A percentile compares a stretch with the other conserved stretches of the same genome.
Conservation (phyloP, 345 rosid genomes). For the Eucalyptus sp. region DNA sequence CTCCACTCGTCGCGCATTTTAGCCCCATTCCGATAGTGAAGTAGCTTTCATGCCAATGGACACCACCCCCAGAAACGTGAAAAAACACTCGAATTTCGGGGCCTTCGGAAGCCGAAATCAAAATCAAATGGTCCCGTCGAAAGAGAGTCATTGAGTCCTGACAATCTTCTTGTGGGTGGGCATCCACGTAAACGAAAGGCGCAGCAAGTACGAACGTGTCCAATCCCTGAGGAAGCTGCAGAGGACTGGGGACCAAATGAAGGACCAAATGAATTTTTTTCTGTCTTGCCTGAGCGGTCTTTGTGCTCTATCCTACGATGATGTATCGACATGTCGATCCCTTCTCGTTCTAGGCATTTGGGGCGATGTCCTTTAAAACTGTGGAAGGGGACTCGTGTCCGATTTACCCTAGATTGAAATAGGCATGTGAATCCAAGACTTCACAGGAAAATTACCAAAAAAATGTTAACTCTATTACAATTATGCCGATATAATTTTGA, state of each 20-base stretch:
- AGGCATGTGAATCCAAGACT: background rate
- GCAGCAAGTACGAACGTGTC: background rate
- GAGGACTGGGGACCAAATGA: background rate
- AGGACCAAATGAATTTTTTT: background rate
- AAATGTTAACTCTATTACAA: fast-evolving
- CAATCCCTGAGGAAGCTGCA: background rate
- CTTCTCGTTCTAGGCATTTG: background rate
- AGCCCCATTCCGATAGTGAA: background rate
- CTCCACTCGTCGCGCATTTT: background rate
- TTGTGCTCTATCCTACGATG: background rate
- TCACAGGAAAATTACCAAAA: too few species aligned
- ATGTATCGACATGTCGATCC: background rate
- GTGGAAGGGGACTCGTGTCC: background rate
- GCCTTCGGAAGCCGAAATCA: background rate
- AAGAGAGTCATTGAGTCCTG: background rate
- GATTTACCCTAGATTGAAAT: background rate
- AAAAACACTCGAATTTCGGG: background rate
- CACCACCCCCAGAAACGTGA: background rate
- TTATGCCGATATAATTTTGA: fast-evolving
- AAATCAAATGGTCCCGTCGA: background rate
- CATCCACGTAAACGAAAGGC: background rate
- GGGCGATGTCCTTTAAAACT: background rate
- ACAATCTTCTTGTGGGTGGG: background rate
- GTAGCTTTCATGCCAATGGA: background rate
- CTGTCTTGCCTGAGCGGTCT: background rate